Evolutionary conservation across 1,139 yeast genomes (phyloP).

Genomic region (Taphrina deformans): DNA sequence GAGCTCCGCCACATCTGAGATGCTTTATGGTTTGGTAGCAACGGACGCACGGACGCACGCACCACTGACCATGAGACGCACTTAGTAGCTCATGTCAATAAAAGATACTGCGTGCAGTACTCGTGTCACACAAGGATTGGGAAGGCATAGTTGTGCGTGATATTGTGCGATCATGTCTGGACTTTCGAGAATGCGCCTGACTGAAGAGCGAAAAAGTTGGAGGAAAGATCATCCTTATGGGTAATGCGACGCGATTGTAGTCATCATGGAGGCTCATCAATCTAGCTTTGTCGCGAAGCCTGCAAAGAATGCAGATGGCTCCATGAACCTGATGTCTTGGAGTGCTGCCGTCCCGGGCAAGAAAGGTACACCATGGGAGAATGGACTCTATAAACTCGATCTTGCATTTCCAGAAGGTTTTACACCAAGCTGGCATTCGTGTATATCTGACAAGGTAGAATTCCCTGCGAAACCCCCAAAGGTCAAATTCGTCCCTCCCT

Average conservation of each 20-base stretch:
- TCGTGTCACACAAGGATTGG: no score
- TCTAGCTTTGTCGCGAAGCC: slow-evolving; percentile 91
- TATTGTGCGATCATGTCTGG: slow-evolving; percentile 33
- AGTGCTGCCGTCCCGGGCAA: slow-evolving; percentile 95
- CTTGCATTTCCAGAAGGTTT: slow-evolving; percentile 65
- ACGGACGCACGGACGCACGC: no score
- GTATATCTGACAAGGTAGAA: no score
- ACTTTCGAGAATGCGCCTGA: slow-evolving; percentile 69
- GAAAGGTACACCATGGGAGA: slow-evolving; percentile 80
- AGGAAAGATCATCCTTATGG: slow-evolving; percentile 93
- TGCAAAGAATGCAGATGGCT: slow-evolving; percentile 69
- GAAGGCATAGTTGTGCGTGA: no score
- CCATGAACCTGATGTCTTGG: slow-evolving; percentile 84
- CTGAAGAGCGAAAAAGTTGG: slow-evolving; percentile 73
- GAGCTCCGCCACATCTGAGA: no score
- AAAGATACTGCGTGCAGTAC: no score
- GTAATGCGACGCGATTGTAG: neutral
- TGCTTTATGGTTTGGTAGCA: no score
- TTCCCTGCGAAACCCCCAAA: slow-evolving; percentile 20
- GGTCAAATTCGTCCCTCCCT: slow-evolving; percentile 69
- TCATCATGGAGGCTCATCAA: neutral
- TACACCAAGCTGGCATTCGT: no score
- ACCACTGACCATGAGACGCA: no score
- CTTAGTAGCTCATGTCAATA: no score
- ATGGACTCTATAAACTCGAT: slow-evolving; percentile 83